These are phyloP conservation scores for Aspergillus saccharolyticus DNA, from an alignment of 495 filamentous ascomycete species.

Conservation along the genomic window DNA sequence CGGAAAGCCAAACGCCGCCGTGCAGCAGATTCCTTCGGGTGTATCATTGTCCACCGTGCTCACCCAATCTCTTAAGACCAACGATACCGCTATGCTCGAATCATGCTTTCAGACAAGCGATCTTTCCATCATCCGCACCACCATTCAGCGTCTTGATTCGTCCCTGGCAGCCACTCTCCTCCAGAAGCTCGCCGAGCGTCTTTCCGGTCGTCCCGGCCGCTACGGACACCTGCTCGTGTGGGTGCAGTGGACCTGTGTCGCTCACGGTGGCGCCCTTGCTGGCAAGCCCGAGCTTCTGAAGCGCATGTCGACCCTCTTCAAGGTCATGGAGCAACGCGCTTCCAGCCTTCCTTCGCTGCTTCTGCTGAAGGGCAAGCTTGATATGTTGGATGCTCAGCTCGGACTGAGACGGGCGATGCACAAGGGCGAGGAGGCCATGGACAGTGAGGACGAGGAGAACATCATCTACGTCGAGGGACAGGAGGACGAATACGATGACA, in stretches of 20 bases:
- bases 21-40: constrained; percentile 59
- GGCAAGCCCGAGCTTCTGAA: constrained; percentile 73
- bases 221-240: constrained; percentile 89
- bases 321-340: constrained; percentile 80
- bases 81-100: constrained; percentile 82
- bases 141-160: constrained; percentile 85
- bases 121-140: constrained; percentile 68
- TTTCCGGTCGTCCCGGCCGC: constrained; percentile 81
- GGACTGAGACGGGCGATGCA: constrained; percentile 63
- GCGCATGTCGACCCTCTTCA: constrained; percentile 68
- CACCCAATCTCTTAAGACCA: constrained; percentile 85
- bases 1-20: constrained; percentile 33
- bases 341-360: constrained; percentile 75
- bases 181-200: constrained; percentile 76
- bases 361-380: constrained; percentile 86
- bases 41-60: constrained; percentile 85
- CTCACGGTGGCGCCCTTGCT: constrained; percentile 87
- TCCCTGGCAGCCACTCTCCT: constrained; percentile 71
- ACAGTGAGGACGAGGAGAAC: constrained; percentile 65
- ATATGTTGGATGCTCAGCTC: constrained; percentile 84
- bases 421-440: constrained; percentile 43
- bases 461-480: constrained; percentile 87
- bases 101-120: constrained; percentile 82
- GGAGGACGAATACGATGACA: constrained; percentile 46
- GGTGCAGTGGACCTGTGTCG: constrained; percentile 94